These are phyloP conservation scores for Calonectria multiphialidica DNA, from an alignment of 2,329 filamentous ascomycete species.

Conservation along the genomic window DNA sequence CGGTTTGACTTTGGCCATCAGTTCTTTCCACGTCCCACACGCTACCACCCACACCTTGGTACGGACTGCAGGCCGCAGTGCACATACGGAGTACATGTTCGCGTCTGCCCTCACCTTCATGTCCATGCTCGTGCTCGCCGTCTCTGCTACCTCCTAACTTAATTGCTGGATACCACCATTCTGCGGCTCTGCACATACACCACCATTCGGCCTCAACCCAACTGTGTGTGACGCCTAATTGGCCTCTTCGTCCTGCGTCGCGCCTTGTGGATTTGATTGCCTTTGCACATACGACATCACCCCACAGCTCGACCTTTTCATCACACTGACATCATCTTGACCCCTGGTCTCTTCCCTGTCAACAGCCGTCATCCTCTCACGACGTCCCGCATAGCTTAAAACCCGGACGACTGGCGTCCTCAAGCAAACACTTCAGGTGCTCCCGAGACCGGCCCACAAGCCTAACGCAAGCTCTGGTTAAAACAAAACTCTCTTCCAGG, in stretches of 20 bases:
- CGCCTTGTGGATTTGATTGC: background rate
- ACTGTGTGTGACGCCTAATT: background rate
- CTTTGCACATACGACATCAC: background rate
- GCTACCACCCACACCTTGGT: background rate
- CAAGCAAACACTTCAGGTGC: background rate
- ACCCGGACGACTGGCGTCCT: background rate
- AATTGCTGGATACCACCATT: background rate
- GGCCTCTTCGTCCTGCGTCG: background rate
- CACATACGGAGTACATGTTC: background rate
- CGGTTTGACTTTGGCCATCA: background rate
- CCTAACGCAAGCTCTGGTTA: background rate
- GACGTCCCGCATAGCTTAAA: background rate
- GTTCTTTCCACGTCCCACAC: background rate
- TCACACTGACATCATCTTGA: background rate
- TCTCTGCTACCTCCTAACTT: conserved; percentile 3
- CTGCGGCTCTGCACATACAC: background rate
- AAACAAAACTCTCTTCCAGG: background rate
- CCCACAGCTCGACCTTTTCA: background rate
- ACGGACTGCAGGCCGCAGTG: background rate
- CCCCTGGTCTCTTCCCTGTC: background rate
- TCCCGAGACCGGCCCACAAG: background rate
- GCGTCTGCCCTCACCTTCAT: background rate
- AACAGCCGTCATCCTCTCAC: background rate
- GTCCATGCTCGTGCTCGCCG: background rate
- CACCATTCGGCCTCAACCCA: background rate